A percentile compares a stretch with the other conserved stretches of the same genome.
Evolutionary conservation across 192 early-diverging fungal genomes (phyloP).

Genomic region (Linnemannia hyalina): DNA sequence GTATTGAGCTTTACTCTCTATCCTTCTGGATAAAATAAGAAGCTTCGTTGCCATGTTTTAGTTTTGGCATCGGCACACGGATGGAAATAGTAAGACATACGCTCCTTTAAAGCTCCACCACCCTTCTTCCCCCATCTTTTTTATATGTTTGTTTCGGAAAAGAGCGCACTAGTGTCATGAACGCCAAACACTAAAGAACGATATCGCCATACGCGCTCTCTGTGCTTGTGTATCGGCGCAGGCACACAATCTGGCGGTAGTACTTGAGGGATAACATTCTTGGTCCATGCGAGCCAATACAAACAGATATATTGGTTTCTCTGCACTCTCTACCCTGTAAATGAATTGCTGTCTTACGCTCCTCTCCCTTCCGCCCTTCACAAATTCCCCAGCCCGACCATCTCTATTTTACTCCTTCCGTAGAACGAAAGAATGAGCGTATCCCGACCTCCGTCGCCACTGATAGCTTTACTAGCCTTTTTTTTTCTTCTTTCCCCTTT

Average conservation of each 20-base stretch:
- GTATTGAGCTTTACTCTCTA: background rate
- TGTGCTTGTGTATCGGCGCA: background rate
- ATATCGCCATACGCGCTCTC: background rate
- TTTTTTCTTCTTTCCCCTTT: too few relatives aligned
- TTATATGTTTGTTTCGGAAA: background rate
- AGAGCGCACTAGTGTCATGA: background rate
- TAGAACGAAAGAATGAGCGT: too few relatives aligned
- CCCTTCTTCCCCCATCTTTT: background rate
- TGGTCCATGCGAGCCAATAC: background rate
- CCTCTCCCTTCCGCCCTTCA: too few relatives aligned
- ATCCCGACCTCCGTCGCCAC: too few relatives aligned
- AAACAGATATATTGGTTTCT: background rate
- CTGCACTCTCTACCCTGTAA: background rate
- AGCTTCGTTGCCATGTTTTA: background rate
- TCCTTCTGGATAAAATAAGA: background rate
- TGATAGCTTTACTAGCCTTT: too few relatives aligned
- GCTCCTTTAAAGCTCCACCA: background rate
- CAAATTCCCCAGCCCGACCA: too few relatives aligned
- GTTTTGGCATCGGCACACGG: too few relatives aligned
- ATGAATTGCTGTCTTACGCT: background rate
- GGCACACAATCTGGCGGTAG: background rate
- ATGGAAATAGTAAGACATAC: background rate
- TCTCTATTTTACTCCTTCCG: too few relatives aligned
- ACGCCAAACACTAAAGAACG: background rate
- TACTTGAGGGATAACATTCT: background rate